These are phyloP conservation scores for Tetrapisispora iriomotensis DNA, from an alignment of 805 yeast genomes.

Conservation along the genomic window DNA sequence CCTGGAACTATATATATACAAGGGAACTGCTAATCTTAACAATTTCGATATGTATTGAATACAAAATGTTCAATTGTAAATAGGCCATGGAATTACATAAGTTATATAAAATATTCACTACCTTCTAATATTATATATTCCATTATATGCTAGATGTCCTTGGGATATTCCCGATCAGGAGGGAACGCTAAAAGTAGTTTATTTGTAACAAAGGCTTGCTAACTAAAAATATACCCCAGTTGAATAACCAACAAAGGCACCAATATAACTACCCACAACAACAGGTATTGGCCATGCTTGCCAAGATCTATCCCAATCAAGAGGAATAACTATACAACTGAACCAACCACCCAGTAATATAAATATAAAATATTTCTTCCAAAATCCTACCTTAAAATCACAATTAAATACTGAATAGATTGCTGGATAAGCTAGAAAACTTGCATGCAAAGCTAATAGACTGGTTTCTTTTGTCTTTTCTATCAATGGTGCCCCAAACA, in stretches of 20 bases:
- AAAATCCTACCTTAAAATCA: conserved; percentile 39
- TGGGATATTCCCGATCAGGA: no score
- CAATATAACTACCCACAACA: conserved; percentile 65
- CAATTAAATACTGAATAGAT: conserved; percentile 47
- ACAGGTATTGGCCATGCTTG: conserved; percentile 92
- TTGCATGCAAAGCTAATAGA: conserved; percentile 50
- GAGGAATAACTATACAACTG: conserved; percentile 87
- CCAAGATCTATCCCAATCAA: conserved; percentile 98
- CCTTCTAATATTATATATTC: not conserved
- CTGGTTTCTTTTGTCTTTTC: conserved; percentile 45
- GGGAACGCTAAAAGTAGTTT: no score
- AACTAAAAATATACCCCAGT: conserved; percentile 27
- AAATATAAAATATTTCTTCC: conserved; percentile 28
- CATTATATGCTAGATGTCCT: not conserved
- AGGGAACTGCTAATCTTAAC: no score
- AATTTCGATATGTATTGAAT: no score
- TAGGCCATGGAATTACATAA: no score
- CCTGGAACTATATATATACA: conserved; percentile 27
- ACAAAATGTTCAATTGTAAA: no score
- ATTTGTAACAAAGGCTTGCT: no score
- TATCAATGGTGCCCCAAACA: conserved; percentile 76
- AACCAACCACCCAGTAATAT: conserved; percentile 69
- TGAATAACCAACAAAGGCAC: conserved; percentile 55
- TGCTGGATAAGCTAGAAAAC: conserved; percentile 54
- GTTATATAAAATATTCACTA: no score